phyloP scores from a whole-genome alignment of 2,329 filamentous ascomycete species.

The Lasiodiplodia hormozganensis region DNA sequence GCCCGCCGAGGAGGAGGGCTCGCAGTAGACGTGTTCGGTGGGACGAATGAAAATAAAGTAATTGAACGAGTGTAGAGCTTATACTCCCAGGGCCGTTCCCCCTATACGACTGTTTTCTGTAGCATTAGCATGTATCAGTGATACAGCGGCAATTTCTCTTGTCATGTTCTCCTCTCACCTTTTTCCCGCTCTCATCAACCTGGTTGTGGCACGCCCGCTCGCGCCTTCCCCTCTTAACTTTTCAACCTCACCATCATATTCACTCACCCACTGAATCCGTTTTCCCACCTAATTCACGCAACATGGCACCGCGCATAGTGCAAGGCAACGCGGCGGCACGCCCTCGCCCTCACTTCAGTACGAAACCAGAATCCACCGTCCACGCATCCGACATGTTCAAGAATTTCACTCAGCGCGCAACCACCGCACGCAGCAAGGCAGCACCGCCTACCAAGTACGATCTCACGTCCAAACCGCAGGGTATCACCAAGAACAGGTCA shows the following conservation, averaged over 20 bases:
- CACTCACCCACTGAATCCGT: neutral
- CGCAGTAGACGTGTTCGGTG: conserved; percentile 31
- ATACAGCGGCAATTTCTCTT: neutral
- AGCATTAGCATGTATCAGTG: conserved; percentile 7
- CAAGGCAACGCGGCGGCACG: neutral
- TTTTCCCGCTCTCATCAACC: neutral
- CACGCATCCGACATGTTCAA: conserved; percentile 16
- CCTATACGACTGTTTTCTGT: conserved; percentile 21
- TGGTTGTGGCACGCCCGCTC: neutral
- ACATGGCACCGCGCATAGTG: neutral
- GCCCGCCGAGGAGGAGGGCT: conserved; percentile 57
- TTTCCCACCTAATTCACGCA: neutral
- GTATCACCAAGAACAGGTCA: neutral
- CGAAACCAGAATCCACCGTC: neutral
- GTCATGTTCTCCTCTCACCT: conserved; percentile 6
- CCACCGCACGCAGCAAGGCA: neutral
- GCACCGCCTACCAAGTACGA: conserved; percentile 9
- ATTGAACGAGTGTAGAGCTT: conserved; percentile 10
- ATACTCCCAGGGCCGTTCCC: conserved; percentile 4
- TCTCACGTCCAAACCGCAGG: conserved; percentile 20
- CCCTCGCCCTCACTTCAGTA: neutral
- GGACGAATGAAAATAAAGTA: conserved; percentile 15
- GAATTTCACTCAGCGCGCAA: neutral
- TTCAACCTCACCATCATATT: neutral
- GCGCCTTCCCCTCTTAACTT: neutral